Conservation (phyloP, 106 monocot species). For the Iris macrosiphon region DNA sequence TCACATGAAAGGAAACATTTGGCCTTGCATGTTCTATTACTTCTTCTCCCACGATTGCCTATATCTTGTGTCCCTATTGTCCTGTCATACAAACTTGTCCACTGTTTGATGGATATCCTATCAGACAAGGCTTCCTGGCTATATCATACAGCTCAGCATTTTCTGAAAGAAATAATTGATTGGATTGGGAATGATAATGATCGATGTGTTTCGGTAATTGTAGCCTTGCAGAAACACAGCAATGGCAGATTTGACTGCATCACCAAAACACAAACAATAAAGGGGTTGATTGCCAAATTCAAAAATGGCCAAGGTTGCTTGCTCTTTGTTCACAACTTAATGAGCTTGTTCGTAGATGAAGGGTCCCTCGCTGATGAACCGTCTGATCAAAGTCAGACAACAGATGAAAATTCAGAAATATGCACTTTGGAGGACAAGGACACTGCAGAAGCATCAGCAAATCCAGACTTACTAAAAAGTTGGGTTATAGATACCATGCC, state of each 20-base stretch:
- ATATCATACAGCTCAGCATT: constrained; percentile 72
- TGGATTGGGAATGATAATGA: constrained; percentile 54
- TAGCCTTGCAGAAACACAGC: constrained; percentile 62
- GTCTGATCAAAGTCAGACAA: constrained; percentile 85
- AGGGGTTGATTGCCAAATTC: constrained; percentile 44
- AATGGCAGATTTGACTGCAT: constrained; percentile 80
- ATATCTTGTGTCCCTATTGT: constrained; percentile 41
- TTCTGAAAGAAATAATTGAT: constrained; percentile 55
- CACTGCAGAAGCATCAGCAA: constrained; percentile 17
- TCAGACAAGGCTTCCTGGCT: constrained; percentile 63
- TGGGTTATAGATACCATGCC: constrained; percentile 83
- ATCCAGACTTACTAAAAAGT: constrained; percentile 55
- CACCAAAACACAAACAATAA: constrained; percentile 66
- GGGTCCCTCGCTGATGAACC: constrained; percentile 53
- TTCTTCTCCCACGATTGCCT: constrained; percentile 65
- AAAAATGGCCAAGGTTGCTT: constrained; percentile 35
- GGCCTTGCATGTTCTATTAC: constrained; percentile 61
- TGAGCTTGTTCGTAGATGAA: constrained; percentile 76
- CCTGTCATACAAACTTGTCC: constrained; percentile 69
- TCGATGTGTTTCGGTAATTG: constrained; percentile 37
- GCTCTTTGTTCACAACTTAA: constrained; percentile 56
- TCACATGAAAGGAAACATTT: constrained; percentile 97
- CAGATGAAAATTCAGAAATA: constrained; percentile 78
- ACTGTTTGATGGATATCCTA: constrained; percentile 76
- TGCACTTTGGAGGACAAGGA: constrained; percentile 47